phyloP scores from a whole-genome alignment of 768 basidiomycete species.

The Phlebiopsis gigantea region DNA sequence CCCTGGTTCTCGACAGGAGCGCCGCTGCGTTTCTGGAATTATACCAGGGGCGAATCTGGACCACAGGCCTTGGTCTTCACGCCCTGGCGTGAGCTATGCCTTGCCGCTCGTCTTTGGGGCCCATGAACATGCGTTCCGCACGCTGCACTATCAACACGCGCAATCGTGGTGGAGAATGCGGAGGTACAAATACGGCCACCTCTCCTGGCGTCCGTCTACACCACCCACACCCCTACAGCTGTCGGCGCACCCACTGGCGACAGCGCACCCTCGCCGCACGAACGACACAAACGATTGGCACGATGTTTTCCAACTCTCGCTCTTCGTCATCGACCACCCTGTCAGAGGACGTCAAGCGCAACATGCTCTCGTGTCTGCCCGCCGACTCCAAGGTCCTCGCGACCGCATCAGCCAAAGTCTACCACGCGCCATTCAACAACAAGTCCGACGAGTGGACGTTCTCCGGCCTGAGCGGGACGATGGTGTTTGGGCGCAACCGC shows the following conservation, averaged over 20 bases:
- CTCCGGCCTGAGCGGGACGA: slow-evolving; percentile 53
- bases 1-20: not conserved
- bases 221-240: not conserved
- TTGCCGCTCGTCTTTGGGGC: not conserved
- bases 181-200: not conserved
- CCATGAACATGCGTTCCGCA: not conserved
- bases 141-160: slow-evolving; percentile 5
- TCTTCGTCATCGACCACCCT: slow-evolving; percentile 8
- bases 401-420: slow-evolving; percentile 52
- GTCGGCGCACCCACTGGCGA: not conserved
- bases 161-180: not conserved
- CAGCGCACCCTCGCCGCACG: too few species aligned
- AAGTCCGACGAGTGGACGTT: slow-evolving; percentile 51
- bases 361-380: slow-evolving; percentile 22
- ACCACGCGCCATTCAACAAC: slow-evolving; percentile 50
- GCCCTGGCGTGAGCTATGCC: not conserved
- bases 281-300: not conserved
- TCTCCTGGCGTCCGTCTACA: not conserved
- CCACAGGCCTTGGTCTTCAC: not conserved
- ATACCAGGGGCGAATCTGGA: not conserved
- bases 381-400: slow-evolving; percentile 36
- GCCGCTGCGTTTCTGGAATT: not conserved
- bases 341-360: slow-evolving; percentile 16
- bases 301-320: slow-evolving; percentile 7
- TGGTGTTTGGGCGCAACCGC: slow-evolving; percentile 42